These are phyloP conservation scores for Evernia prunastri DNA, from an alignment of 495 filamentous ascomycete species.

Conservation along the genomic window DNA sequence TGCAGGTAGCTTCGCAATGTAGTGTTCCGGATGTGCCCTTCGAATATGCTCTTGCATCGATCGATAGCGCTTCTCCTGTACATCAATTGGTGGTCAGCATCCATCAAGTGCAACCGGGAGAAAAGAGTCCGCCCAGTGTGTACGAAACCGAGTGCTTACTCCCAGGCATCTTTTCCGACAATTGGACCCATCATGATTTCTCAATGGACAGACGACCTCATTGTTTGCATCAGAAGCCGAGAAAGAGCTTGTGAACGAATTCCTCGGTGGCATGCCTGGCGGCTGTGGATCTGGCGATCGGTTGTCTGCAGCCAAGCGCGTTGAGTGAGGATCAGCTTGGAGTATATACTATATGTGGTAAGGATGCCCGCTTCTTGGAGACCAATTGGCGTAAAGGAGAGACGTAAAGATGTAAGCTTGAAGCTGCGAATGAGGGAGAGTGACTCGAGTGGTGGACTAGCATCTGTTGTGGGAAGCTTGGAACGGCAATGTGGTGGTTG, in stretches of 20 bases:
- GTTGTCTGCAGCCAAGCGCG: constrained; percentile 18
- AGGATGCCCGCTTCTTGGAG: background rate
- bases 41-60: constrained; percentile 99
- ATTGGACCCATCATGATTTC: constrained; percentile 92
- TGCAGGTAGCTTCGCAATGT: constrained; percentile 96
- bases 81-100: constrained; percentile 20
- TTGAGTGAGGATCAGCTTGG: background rate
- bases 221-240: constrained; percentile 87
- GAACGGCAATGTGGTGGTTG: constrained; percentile 5
- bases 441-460: constrained; percentile 4
- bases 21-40: constrained; percentile 93
- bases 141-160: constrained; percentile 54
- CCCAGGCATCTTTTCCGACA: constrained; percentile 97
- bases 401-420: constrained; percentile 1
- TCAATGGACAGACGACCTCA: constrained; percentile 93
- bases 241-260: constrained; percentile 81
- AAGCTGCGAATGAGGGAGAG: constrained; percentile 11
- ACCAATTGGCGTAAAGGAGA: constrained; percentile 19
- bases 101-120: background rate
- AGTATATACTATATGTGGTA: background rate
- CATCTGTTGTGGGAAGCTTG: constrained; percentile 7
- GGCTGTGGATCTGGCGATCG: constrained; percentile 11
- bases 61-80: constrained; percentile 91
- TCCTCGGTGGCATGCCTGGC: constrained; percentile 70
- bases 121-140: background rate